phyloP scores from a whole-genome alignment of 2,329 filamentous ascomycete genomes.

The Pseudopithomyces maydicus region DNA sequence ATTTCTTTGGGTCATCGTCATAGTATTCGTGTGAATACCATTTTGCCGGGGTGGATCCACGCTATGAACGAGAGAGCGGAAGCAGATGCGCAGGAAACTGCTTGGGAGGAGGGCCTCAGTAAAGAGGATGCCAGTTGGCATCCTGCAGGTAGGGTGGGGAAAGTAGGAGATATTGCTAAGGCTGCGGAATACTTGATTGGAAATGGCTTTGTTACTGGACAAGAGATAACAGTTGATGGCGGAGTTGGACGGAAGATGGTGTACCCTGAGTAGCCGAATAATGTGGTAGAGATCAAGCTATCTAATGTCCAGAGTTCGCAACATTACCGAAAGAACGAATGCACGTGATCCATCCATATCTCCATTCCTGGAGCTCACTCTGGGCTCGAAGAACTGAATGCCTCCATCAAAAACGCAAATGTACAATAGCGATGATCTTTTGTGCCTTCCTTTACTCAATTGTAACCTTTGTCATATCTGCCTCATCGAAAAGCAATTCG shows the following conservation, averaged over 20 bases:
- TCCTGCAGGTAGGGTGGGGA: slow-evolving; percentile 56
- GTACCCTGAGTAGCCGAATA: slow-evolving; percentile 34
- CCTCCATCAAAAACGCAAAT: too few species aligned
- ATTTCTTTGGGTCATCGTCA: slow-evolving; percentile 51
- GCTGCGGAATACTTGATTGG: slow-evolving; percentile 50
- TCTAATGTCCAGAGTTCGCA: background rate
- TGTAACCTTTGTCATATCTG: too few species aligned
- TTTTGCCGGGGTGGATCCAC: slow-evolving; percentile 60
- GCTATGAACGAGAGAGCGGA: slow-evolving; percentile 51
- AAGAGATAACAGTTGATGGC: slow-evolving; percentile 54
- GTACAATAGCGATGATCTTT: too few species aligned
- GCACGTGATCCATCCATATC: too few species aligned
- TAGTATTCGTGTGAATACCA: slow-evolving; percentile 55
- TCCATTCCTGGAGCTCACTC: too few species aligned
- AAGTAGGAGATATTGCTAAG: slow-evolving; percentile 52
- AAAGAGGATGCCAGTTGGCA: slow-evolving; percentile 56
- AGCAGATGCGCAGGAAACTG: slow-evolving; percentile 46
- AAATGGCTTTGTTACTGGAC: slow-evolving; percentile 49
- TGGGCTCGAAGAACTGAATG: too few species aligned
- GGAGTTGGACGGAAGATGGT: slow-evolving; percentile 55
- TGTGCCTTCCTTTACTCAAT: too few species aligned
- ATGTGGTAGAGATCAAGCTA: background rate
- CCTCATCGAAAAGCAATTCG: too few species aligned
- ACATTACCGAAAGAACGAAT: too few species aligned
- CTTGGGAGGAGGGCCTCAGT: slow-evolving; percentile 55